Conservation (phyloP, 192 early-diverging fungal genomes). For the Haplosporangium gracile region DNA sequence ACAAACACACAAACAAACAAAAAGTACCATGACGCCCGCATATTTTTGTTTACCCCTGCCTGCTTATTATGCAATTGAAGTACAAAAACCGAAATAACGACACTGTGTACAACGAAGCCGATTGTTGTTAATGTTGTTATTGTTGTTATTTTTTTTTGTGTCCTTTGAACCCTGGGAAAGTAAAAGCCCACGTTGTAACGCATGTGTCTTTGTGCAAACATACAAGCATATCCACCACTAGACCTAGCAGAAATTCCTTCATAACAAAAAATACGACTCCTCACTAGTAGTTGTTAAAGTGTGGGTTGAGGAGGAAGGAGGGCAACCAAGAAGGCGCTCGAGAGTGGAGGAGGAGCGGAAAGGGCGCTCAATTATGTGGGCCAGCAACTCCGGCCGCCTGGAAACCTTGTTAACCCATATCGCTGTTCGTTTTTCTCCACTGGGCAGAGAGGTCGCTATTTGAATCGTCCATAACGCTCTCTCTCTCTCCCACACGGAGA, state of each 20-base stretch:
- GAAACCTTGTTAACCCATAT: slow-evolving; percentile 30
- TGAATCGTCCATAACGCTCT: slow-evolving; percentile 17
- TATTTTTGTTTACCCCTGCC: background rate
- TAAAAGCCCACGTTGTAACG: background rate
- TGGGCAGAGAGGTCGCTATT: slow-evolving; percentile 16
- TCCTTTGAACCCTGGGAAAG: slow-evolving; percentile 6
- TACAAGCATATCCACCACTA: background rate
- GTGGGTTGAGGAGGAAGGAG: background rate
- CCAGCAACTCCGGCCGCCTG: slow-evolving; percentile 11
- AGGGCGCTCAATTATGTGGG: background rate
- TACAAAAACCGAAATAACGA: background rate
- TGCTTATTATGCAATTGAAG: background rate
- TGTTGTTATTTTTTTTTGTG: background rate
- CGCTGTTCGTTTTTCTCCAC: slow-evolving; percentile 13
- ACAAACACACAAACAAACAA: slow-evolving; percentile 1
- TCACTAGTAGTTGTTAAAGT: background rate
- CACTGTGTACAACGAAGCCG: background rate
- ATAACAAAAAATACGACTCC: background rate
- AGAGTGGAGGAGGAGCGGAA: background rate
- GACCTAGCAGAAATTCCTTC: background rate
- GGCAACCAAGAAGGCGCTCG: background rate
- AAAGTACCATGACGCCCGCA: background rate
- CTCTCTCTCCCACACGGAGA: background rate
- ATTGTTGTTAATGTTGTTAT: background rate
- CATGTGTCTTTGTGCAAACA: background rate